Conservation (phyloP, 2,329 filamentous ascomycete genomes). For the Neofusicoccum sp. region DNA sequence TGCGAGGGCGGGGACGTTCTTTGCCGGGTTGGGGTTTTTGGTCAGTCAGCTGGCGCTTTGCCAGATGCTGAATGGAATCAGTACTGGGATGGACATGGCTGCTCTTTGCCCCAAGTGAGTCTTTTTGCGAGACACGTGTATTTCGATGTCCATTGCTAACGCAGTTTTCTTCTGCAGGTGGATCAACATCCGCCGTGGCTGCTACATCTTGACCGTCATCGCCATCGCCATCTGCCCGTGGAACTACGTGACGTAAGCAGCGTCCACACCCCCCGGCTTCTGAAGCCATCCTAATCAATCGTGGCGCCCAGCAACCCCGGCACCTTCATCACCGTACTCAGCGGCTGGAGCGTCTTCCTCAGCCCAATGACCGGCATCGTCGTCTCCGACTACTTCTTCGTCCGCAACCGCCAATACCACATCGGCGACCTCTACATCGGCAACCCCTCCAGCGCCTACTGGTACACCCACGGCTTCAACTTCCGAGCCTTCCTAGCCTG, state of each 20-base stretch:
- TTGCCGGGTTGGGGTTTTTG: conserved; percentile 33
- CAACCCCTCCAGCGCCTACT: conserved; percentile 26
- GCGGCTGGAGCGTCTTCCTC: conserved; percentile 32
- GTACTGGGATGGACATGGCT: conserved; percentile 34
- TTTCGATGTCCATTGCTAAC: not conserved
- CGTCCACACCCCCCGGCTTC: not conserved
- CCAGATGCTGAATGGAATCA: conserved; percentile 30
- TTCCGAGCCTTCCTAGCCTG: conserved; percentile 31
- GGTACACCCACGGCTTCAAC: conserved; percentile 30
- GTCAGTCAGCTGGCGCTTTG: conserved; percentile 30
- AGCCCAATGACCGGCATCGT: conserved; percentile 28
- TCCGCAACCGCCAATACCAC: conserved; percentile 28
- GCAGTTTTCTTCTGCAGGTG: not conserved
- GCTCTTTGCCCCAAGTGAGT: conserved; percentile 28
- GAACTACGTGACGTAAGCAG: conserved; percentile 19
- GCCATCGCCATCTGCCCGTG: conserved; percentile 31
- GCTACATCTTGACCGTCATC: conserved; percentile 30
- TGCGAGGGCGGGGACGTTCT: conserved; percentile 33
- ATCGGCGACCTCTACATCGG: conserved; percentile 30
- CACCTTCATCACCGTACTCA: conserved; percentile 27
- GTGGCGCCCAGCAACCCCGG: conserved; percentile 6
- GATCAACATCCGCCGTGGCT: conserved; percentile 27
- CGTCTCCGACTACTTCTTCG: conserved; percentile 32
- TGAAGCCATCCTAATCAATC: not conserved
- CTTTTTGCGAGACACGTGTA: not conserved